A percentile compares a stretch with the other conserved stretches of the same genome.
Evolutionary conservation across 2,329 filamentous ascomycete species (phyloP).

Genomic region (Biscogniauxia mediterranea): DNA sequence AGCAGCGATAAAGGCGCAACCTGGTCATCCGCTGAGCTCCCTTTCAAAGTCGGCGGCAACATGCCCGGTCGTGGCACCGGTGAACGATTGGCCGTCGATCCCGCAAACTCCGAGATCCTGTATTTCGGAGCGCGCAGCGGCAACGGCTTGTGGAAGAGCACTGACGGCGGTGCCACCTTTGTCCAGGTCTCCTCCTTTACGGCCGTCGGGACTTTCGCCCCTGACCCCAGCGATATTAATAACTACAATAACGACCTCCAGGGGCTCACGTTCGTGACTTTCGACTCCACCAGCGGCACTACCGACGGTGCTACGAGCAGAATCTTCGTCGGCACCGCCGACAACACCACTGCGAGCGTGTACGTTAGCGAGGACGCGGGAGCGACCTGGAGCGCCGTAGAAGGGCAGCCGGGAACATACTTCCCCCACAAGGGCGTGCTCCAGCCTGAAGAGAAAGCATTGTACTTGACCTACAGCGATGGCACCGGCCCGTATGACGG

Average conservation of each 20-base stretch:
- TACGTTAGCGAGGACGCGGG: constrained; percentile 55
- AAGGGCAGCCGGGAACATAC: constrained; percentile 48
- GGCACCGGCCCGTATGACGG: constrained; percentile 59
- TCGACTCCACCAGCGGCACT: constrained; percentile 49
- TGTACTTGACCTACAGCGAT: constrained; percentile 56
- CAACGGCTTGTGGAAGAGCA: constrained; percentile 58
- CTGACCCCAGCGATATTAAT: constrained; percentile 43
- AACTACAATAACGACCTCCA: constrained; percentile 47
- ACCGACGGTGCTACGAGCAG: constrained; percentile 49
- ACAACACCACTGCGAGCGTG: constrained; percentile 50
- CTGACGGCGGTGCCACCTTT: constrained; percentile 54
- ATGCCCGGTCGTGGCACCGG: constrained; percentile 61
- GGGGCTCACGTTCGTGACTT: constrained; percentile 53
- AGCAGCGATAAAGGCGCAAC: constrained; percentile 54
- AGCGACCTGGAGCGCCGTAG: constrained; percentile 49
- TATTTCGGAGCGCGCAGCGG: constrained; percentile 59
- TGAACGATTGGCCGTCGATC: constrained; percentile 57
- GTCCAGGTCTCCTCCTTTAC: constrained; percentile 51
- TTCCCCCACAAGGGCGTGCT: constrained; percentile 55
- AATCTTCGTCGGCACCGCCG: constrained; percentile 56
- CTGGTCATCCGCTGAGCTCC: constrained; percentile 47
- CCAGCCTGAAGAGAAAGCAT: constrained; percentile 47
- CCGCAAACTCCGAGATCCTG: constrained; percentile 53
- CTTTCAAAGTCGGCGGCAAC: constrained; percentile 61
- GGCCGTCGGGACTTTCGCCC: constrained; percentile 47